Conservation (phyloP, 2,329 filamentous ascomycete species). For the Botrytis medusae region DNA sequence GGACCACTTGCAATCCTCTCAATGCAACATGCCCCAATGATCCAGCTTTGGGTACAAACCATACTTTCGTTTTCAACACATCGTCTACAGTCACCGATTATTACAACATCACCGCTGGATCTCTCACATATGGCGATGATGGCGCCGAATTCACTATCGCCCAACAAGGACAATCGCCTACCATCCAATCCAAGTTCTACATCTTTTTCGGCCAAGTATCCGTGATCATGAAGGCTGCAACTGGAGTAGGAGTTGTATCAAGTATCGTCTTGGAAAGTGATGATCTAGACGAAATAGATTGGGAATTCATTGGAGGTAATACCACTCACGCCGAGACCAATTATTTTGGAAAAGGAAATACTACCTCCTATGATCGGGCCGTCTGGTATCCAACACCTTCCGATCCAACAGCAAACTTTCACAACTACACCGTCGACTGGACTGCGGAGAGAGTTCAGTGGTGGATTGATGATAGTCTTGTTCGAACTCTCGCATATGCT, state of each 20-base stretch:
- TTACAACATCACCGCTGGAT: constrained; percentile 70
- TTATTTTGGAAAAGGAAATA: constrained; percentile 76
- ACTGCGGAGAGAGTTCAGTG: constrained; percentile 65
- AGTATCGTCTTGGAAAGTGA: constrained; percentile 82
- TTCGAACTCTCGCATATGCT: constrained; percentile 61
- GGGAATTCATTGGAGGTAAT: constrained; percentile 75
- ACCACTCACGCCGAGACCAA: constrained; percentile 65
- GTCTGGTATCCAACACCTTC: constrained; percentile 56
- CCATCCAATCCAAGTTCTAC: constrained; percentile 76
- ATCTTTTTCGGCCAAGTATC: constrained; percentile 84
- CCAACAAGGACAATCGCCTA: constrained; percentile 72
- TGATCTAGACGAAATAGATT: constrained; percentile 84
- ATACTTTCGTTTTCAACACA: constrained; percentile 63
- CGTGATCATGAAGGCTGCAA: constrained; percentile 72
- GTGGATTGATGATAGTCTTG: constrained; percentile 65
- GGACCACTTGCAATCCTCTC: constrained; percentile 74
- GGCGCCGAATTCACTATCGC: constrained; percentile 72
- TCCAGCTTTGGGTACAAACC: constrained; percentile 65
- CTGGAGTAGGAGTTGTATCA: constrained; percentile 74
- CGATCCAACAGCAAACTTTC: constrained; percentile 57
- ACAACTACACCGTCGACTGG: constrained; percentile 75
- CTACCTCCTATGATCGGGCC: constrained; percentile 68
- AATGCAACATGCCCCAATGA: constrained; percentile 68
- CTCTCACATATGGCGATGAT: constrained; percentile 58
- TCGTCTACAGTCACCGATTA: constrained; percentile 53